Evolutionary conservation across 805 yeast species (phyloP), one percentile per base, ranked within the genome.

Genomic region (Candida multigemmis): DNA sequence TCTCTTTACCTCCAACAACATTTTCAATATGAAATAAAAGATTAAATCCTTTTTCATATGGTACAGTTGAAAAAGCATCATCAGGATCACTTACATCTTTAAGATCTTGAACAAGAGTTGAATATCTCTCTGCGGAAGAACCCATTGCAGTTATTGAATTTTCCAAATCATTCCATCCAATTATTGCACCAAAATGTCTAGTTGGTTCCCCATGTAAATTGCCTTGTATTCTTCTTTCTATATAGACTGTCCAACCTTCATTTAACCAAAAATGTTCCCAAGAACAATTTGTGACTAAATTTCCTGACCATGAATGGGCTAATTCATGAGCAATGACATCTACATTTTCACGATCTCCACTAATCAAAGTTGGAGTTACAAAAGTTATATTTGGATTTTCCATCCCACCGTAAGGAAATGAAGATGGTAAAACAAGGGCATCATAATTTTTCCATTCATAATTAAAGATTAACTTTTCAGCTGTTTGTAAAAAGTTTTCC

Each of bases 261-360:
- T 86, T 86, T 39, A 86, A 68, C 91, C 94, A 86, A 52, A 86
- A 85, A 56, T 85, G 94, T 46, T 83, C 87, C 91, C 94, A 86
- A 0, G 91, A 79, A 42, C 79, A 74, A 52, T 84, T 86, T 16
- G 95, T 86, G 22, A 86, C 94, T 38, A 85, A 66, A 46, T 86
- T 86, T 23, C 96, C 96, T 2, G 84, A 71, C 93, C 95, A 86
- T 21, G 93, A 79, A 51, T 86, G 96, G 1, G 94, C 87, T 38
- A 86, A 66, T 53, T 86, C 96, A 53, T 86, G 96, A 1, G 95
- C 95, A 48, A 86, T 74, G 16, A 86, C 96, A 41, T 81, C 86
- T 12, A 85, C 85, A 37, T 85, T 83, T 31, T 83, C 77, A 32
- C 87, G 67, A 53, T 85, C 94, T 21, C 87, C 86, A 10, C 87